Evolutionary conservation across 495 filamentous ascomycete species (phyloP), one percentile per base, ranked within the genome.

Genomic region (Aspergillus bridgeri): DNA sequence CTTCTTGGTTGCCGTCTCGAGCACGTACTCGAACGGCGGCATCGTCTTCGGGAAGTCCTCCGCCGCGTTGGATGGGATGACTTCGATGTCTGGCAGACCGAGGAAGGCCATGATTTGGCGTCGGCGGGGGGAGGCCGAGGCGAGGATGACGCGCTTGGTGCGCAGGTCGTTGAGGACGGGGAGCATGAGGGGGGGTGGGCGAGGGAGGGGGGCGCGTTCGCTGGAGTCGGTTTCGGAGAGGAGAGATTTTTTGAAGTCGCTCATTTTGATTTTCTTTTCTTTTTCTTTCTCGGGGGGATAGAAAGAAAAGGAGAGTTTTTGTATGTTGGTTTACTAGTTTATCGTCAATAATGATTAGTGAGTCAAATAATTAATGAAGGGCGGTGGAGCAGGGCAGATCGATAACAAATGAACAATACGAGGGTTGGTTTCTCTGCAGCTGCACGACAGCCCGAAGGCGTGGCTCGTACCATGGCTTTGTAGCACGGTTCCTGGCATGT

Each of bases 21-120:
- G 80, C 5, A 96, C 94, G 77, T 98, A 98, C 67, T 92, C 90
- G 68, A 91, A 90, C 0, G 94, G 89, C 1, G 83, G 79, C 48
- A 91, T 82, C n/a, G 76, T 73, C 65, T 97, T 96, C 59, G 89
- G 81, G 42, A 93, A 82, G 77, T 96, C 79, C 72, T 98, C 93
- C 42, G 86, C 84, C 47, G 88, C 83, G 56, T 78, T 83, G 42
- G 90, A 95, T 42, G 94, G 90, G 60, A 88, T 79, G 64, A 96
- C 81, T 83, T 96, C 90, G 72, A 96, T 70, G 65, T 88, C 83
- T 29, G 79, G 78, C 6, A 96, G 82, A 60, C 89, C 89, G 44
- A 96, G 77, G 79, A 86, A 68, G 60, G 69, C 63, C 48, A 98
- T 84, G 5, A 98, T 85, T 63, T 89, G 86, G 62, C 85, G 87